Conservation (phyloP, 176 grass and related monocot genomes). For the Zoysia pacifica region DNA sequence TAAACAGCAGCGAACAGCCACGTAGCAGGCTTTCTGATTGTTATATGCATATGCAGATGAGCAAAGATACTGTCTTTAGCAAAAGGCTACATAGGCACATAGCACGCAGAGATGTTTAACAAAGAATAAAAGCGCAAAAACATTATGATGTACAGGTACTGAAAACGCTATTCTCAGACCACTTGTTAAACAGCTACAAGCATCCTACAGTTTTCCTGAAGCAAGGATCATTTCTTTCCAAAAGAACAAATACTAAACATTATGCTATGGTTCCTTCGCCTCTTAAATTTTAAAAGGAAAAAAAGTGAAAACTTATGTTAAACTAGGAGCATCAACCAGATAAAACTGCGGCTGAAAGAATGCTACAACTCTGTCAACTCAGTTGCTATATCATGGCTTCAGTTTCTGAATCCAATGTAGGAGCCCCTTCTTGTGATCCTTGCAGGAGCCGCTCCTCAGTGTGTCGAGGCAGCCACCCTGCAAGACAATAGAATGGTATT, state of each 20-base stretch:
- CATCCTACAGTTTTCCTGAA: constrained; percentile 33
- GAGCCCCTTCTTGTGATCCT: constrained; percentile 69
- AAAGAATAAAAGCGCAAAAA: neutral
- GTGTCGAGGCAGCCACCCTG: constrained; percentile 66
- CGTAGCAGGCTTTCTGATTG: neutral
- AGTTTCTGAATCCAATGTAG: constrained; percentile 81
- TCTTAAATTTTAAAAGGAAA: neutral
- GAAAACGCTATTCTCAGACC: constrained; percentile 6
- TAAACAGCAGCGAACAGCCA: too few relatives aligned
- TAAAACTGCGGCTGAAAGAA: constrained; percentile 50
- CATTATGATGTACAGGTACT: constrained; percentile 32
- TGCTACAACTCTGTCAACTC: constrained; percentile 29
- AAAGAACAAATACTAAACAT: neutral
- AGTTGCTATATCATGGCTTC: constrained; percentile 41
- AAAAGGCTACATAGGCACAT: neutral
- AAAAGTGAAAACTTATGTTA: constrained; percentile 32
- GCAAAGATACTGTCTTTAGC: neutral
- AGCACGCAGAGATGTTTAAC: constrained; percentile 9
- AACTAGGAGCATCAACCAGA: constrained; percentile 47
- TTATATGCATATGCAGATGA: neutral
- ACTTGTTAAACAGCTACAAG: constrained; percentile 34
- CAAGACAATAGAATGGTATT: constrained; percentile 50
- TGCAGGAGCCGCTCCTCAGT: constrained; percentile 45
- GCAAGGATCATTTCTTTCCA: neutral
- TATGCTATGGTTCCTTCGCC: neutral